These are phyloP conservation scores for Ilyonectria sp. DNA, from an alignment of 2,329 filamentous ascomycete species.

Conservation along the genomic window DNA sequence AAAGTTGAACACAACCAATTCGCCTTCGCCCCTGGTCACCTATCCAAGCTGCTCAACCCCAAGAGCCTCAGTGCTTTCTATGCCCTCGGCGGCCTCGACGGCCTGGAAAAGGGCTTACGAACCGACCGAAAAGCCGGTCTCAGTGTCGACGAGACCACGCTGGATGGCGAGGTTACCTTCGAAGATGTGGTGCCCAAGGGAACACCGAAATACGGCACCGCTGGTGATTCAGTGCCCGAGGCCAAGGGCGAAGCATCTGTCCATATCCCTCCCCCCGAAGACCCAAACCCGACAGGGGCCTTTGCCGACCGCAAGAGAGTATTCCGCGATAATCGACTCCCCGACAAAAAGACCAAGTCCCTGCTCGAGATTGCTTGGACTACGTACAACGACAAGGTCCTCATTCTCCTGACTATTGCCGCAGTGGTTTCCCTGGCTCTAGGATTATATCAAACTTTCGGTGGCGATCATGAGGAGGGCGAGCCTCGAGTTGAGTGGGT, in stretches of 20 bases:
- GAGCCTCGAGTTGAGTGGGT: slow-evolving; percentile 76
- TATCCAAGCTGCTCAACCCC: slow-evolving; percentile 85
- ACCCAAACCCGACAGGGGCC: slow-evolving; percentile 39
- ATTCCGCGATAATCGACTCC: slow-evolving; percentile 75
- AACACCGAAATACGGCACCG: slow-evolving; percentile 53
- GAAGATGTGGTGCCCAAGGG: slow-evolving; percentile 68
- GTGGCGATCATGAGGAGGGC: slow-evolving; percentile 59
- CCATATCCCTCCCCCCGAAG: slow-evolving; percentile 44
- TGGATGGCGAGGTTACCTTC: slow-evolving; percentile 78
- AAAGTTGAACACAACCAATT: slow-evolving; percentile 83
- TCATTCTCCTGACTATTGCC: slow-evolving; percentile 78
- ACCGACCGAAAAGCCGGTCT: slow-evolving; percentile 77
- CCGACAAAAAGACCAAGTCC: slow-evolving; percentile 74
- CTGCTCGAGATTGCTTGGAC: slow-evolving; percentile 76
- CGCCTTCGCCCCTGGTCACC: slow-evolving; percentile 85
- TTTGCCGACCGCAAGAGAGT: slow-evolving; percentile 54
- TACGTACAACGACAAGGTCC: slow-evolving; percentile 81
- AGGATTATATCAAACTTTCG: slow-evolving; percentile 79
- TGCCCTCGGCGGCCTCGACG: slow-evolving; percentile 80
- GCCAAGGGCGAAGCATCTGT: slow-evolving; percentile 44
- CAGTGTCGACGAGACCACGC: slow-evolving; percentile 76
- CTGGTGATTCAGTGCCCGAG: slow-evolving; percentile 52
- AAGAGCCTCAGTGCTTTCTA: slow-evolving; percentile 84
- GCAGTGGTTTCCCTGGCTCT: slow-evolving; percentile 78
- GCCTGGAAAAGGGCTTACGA: slow-evolving; percentile 81